Conservation (phyloP, 1,139 yeast species). For the Geotrichum cucujoidarum region DNA sequence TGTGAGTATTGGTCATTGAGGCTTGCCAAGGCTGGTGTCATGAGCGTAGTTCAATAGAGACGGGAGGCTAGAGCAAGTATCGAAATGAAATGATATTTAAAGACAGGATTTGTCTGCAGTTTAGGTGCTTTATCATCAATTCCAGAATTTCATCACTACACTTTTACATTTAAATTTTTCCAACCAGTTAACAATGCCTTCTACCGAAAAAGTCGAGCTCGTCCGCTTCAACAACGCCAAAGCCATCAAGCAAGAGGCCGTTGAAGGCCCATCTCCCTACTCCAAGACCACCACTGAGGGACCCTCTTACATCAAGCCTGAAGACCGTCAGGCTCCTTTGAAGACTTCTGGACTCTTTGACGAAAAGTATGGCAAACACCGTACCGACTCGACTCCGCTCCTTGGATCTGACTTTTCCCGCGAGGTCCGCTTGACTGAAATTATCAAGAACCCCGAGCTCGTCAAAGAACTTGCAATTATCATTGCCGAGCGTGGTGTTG, state of each 20-base stretch:
- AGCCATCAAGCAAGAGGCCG: slow-evolving; percentile 9
- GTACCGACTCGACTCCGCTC: slow-evolving; percentile 30
- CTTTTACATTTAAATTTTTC: too few species aligned
- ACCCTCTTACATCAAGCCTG: slow-evolving; percentile 20
- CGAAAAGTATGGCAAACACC: slow-evolving; percentile 26
- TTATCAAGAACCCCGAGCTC: slow-evolving; percentile 46
- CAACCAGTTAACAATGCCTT: slow-evolving; percentile 4
- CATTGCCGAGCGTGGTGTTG: slow-evolving; percentile 63
- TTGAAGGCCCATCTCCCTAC: slow-evolving; percentile 29
- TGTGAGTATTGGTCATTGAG: too few species aligned
- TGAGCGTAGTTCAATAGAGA: too few species aligned
- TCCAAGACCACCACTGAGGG: slow-evolving; percentile 26
- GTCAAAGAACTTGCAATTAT: slow-evolving; percentile 54
- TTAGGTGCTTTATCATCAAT: too few species aligned
- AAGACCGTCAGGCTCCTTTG: slow-evolving; percentile 22
- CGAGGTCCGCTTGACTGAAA: slow-evolving; percentile 40
- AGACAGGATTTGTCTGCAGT: too few species aligned
- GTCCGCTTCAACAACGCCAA: slow-evolving; percentile 13
- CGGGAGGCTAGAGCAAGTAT: too few species aligned
- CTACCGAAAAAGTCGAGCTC: slow-evolving; percentile 5
- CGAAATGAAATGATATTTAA: too few species aligned
- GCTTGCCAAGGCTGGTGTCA: too few species aligned
- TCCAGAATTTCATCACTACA: too few species aligned
- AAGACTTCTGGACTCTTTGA: slow-evolving; percentile 25
- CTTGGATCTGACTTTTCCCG: slow-evolving; percentile 32